Evolutionary conservation across 305 asterid species (phyloP), one percentile per base, ranked within the genome.

Genomic region (Fraxinus velutina): DNA sequence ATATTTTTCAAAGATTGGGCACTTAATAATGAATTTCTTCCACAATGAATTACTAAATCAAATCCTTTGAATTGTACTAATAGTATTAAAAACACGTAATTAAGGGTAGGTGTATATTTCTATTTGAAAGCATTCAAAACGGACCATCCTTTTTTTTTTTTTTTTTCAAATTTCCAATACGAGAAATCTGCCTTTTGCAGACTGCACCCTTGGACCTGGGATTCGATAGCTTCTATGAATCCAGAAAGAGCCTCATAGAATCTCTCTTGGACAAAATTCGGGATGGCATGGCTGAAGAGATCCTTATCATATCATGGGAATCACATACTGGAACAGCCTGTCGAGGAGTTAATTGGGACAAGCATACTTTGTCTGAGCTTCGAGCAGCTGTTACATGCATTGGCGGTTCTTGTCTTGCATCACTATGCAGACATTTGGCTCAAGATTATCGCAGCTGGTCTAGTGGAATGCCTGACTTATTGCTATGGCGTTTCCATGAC

Each of bases 361-460:
- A 86, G 87, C 97, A 94, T 79, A 83, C 97, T 13, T 72, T 94
- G 79, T 79, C 87, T 9, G 92, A 91, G 78, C 95, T 96, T 68
- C 93, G 97, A 52, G 93, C 93, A 15, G 97, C 87, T 22, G 98
- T 93, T 2, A 91, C 90, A 80, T 96, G 99, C 93, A 93, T 96
- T 1, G 94, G 97, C 1, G 95, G 98, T n/a, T 84, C 81, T 4
- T 88, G 97, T 83, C 93, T 93, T 75, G 93, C 98, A 30, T 88
- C 94, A 24, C 79, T 94, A 34, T 93, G 92, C 90, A 87, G 97
- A 50, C 93, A 94, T 83, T 83, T 94, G 90, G 98, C 99, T 37
- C 97, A 92, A 88, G 98, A 89, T 80, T 96, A 94, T 83, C 88
- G 93, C 13, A 96, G 97, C 89, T 96, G 98, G 99, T 89, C 99